Evolutionary conservation across 495 filamentous ascomycete genomes (phyloP).

Genomic region (Barbatosphaeria neglecta): DNA sequence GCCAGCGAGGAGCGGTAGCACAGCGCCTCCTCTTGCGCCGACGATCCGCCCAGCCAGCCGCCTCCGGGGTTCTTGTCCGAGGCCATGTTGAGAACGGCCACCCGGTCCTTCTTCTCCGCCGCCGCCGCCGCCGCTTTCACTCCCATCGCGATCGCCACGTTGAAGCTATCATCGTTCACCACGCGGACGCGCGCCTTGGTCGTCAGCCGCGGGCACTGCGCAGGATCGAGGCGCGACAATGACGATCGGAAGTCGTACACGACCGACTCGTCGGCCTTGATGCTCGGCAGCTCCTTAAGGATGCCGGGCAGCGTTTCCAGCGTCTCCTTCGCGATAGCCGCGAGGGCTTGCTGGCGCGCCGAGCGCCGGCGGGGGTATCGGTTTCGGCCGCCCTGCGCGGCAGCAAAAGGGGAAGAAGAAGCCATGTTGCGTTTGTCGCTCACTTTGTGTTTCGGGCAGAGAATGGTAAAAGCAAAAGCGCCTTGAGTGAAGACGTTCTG

Average conservation of each 20-base stretch:
- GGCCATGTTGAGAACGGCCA: slow-evolving; percentile 52
- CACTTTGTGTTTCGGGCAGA: no score
- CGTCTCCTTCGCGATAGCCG: neutral
- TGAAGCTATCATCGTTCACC: neutral
- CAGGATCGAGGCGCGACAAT: neutral
- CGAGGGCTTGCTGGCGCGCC: neutral
- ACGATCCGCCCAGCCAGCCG: slow-evolving; percentile 40
- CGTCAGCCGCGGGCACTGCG: neutral
- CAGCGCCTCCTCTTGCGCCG: slow-evolving; percentile 56
- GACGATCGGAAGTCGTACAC: neutral
- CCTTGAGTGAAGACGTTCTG: no score
- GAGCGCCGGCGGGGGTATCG: neutral
- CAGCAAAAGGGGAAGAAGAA: no score
- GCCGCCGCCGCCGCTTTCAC: neutral
- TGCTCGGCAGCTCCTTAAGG: neutral
- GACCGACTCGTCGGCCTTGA: neutral
- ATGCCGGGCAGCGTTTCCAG: neutral
- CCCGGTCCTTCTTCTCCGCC: slow-evolving; percentile 4
- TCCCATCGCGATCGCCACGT: neutral
- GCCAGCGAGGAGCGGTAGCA: slow-evolving; percentile 51
- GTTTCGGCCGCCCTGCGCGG: no score
- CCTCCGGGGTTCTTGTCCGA: slow-evolving; percentile 40
- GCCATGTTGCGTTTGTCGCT: no score
- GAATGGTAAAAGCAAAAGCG: no score
- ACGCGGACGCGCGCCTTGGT: neutral